A percentile compares a stretch with the other conserved stretches of the same genome.
These are phyloP conservation scores for Yamadazyma aaseri DNA, from an alignment of 1,139 yeast species.

Conservation along the genomic window DNA sequence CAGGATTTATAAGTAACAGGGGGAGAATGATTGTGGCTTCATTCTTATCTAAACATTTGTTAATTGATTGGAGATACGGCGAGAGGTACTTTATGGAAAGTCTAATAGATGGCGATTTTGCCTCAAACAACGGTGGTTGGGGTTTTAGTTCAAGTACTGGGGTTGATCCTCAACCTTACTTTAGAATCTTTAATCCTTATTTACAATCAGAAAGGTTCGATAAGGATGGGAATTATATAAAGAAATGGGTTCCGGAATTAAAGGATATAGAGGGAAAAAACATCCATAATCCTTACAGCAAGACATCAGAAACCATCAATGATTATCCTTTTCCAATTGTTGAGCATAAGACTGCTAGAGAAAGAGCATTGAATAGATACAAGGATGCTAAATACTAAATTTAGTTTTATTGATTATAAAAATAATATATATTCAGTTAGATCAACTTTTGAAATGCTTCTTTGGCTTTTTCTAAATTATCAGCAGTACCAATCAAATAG, in stretches of 20 bases:
- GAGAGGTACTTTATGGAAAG: conserved; percentile 49
- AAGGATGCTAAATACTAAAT: conserved; percentile 29
- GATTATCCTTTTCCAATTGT: conserved; percentile 45
- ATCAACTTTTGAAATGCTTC: conserved; percentile 22
- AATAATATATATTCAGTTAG: conserved; percentile 1
- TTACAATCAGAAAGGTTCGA: conserved; percentile 51
- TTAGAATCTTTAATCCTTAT: conserved; percentile 53
- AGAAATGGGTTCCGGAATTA: conserved; percentile 52
- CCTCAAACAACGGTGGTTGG: conserved; percentile 60
- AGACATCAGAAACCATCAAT: conserved; percentile 19
- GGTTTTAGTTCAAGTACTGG: conserved; percentile 53
- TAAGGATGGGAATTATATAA: conserved; percentile 43
- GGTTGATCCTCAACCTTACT: conserved; percentile 56
- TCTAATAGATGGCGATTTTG: conserved; percentile 52
- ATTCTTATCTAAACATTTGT: conserved; percentile 49
- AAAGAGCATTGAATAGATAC: conserved; percentile 37
- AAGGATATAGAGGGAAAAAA: conserved; percentile 26
- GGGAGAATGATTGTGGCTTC: conserved; percentile 54
- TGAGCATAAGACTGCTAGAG: conserved; percentile 34
- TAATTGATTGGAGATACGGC: conserved; percentile 57
- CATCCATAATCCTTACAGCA: conserved; percentile 39
- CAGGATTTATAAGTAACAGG: conserved; percentile 54
- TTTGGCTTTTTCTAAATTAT: conserved; percentile 28
- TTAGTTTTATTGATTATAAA: neutral
- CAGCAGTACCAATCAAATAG: conserved; percentile 34